phyloP scores from a whole-genome alignment of 2,329 filamentous ascomycete species.

The Beauveria rudraprayagi region DNA sequence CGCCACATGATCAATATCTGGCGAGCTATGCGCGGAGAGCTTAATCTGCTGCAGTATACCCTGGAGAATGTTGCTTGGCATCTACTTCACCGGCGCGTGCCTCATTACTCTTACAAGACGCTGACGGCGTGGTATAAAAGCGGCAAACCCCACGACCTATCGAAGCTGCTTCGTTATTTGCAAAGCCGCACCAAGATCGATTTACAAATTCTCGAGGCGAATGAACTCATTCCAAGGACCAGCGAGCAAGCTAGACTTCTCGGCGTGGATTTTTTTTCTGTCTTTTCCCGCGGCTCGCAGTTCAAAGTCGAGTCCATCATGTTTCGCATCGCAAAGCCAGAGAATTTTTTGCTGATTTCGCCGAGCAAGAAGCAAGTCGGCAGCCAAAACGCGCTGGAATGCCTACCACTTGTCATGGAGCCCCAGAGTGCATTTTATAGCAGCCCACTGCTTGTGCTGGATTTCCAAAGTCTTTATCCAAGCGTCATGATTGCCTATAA shows the following conservation, averaged over 20 bases:
- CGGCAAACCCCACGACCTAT: conserved; percentile 57
- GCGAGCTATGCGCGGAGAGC: conserved; percentile 88
- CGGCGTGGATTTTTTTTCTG: conserved; percentile 93
- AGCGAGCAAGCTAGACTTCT: conserved; percentile 90
- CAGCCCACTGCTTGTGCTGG: conserved; percentile 80
- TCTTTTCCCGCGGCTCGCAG: conserved; percentile 89
- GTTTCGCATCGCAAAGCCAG: conserved; percentile 96
- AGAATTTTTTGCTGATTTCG: conserved; percentile 85
- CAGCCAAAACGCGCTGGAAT: conserved; percentile 88
- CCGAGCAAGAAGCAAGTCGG: conserved; percentile 89
- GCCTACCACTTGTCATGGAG: conserved; percentile 93
- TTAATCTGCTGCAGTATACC: conserved; percentile 87
- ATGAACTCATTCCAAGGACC: conserved; percentile 80
- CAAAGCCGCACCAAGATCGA: conserved; percentile 68
- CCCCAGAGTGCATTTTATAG: conserved; percentile 91
- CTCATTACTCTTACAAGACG: conserved; percentile 73
- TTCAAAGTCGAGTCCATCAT: conserved; percentile 99
- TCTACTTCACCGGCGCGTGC: conserved; percentile 76
- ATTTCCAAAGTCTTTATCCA: conserved; percentile 94
- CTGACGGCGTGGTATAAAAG: conserved; percentile 77
- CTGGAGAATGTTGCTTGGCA: conserved; percentile 96
- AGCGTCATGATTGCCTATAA: conserved; percentile 99
- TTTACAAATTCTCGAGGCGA: conserved; percentile 83
- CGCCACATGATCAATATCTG: conserved; percentile 96
- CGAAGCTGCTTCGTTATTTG: conserved; percentile 73